phyloP scores from a whole-genome alignment of 2,329 filamentous ascomycete species.

The Colletotrichum sp. region DNA sequence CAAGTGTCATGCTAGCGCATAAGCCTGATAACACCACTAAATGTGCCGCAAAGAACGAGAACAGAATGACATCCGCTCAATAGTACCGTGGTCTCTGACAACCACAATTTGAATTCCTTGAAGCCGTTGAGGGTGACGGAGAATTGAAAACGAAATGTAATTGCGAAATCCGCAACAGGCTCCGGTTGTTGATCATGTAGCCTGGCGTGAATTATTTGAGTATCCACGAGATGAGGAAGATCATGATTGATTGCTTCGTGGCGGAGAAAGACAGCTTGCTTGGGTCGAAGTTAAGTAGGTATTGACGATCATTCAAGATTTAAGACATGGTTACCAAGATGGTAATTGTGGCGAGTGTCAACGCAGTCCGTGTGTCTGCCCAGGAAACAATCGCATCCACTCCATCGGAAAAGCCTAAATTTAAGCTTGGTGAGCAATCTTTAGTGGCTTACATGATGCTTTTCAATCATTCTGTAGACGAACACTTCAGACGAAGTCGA shows the following conservation, averaged over 20 bases:
- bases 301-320: background rate
- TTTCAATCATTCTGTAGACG: background rate
- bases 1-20: background rate
- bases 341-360: background rate
- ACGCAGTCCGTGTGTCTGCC: background rate
- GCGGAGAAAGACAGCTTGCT: background rate
- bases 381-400: background rate
- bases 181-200: background rate
- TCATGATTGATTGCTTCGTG: background rate
- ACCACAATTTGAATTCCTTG: background rate
- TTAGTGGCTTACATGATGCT: background rate
- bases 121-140: background rate
- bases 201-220: background rate
- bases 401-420: background rate
- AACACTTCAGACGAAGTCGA: background rate
- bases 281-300: background rate
- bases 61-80: background rate
- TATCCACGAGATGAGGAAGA: background rate
- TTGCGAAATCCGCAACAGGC: background rate
- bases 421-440: background rate
- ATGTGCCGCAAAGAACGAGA: background rate
- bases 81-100: background rate
- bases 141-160: background rate
- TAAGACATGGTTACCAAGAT: background rate
- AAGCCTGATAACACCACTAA: background rate